phyloP scores from a whole-genome alignment of 2,329 filamentous ascomycete species.

The Colletotrichum paranaense region DNA sequence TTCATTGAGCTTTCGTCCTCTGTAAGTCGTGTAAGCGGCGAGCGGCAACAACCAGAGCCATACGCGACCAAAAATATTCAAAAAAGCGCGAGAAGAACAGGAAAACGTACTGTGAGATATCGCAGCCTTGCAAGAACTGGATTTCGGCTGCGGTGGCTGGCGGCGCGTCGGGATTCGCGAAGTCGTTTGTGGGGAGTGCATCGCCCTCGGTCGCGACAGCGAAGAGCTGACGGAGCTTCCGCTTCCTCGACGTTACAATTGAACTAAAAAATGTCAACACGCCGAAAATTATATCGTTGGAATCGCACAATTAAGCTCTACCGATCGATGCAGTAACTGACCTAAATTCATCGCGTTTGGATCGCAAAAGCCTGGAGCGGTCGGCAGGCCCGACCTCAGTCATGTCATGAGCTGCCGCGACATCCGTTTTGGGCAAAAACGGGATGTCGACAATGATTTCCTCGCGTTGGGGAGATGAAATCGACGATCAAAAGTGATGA shows the following conservation, averaged over 20 bases:
- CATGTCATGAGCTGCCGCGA: slow-evolving; percentile 76
- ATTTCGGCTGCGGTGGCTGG: slow-evolving; percentile 62
- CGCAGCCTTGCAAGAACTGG: slow-evolving; percentile 66
- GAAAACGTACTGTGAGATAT: slow-evolving; percentile 69
- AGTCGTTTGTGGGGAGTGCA: slow-evolving; percentile 68
- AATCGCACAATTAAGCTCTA: slow-evolving; percentile 63
- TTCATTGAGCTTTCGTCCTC: slow-evolving; percentile 63
- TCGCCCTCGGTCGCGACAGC: slow-evolving; percentile 78
- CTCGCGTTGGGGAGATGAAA: slow-evolving; percentile 49
- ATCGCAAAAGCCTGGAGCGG: slow-evolving; percentile 74
- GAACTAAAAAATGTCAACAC: slow-evolving; percentile 65
- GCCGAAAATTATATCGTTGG: slow-evolving; percentile 55
- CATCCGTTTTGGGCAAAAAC: slow-evolving; percentile 76
- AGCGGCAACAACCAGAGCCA: slow-evolving; percentile 16
- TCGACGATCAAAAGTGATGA: slow-evolving; percentile 35
- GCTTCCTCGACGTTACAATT: slow-evolving; percentile 87
- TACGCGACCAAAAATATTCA: slow-evolving; percentile 37
- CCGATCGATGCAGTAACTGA: slow-evolving; percentile 57
- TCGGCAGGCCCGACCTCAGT: slow-evolving; percentile 76
- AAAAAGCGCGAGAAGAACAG: slow-evolving; percentile 26
- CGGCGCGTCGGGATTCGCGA: slow-evolving; percentile 67
- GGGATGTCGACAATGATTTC: slow-evolving; percentile 53
- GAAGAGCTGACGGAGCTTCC: slow-evolving; percentile 90
- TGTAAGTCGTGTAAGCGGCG: slow-evolving; percentile 40
- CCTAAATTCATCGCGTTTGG: slow-evolving; percentile 72